Conservation (phyloP, 2,329 filamentous ascomycete genomes). For the Geoglossum cookeanum region DNA sequence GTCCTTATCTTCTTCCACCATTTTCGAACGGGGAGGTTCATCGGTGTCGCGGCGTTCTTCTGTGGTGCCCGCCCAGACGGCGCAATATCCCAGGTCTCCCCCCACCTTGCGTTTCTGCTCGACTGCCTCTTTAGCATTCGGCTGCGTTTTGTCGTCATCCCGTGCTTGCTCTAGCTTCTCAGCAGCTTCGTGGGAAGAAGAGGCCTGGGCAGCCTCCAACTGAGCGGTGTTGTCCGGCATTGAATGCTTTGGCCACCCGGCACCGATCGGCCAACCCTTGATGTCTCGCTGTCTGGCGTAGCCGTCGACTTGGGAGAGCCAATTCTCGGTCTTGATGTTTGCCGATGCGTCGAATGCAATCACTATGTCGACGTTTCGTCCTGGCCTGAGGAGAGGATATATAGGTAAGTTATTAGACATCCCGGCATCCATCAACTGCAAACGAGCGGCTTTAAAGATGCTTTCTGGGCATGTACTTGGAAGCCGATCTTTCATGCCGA, state of each 20-base stretch:
- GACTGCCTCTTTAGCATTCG: constrained; percentile 9
- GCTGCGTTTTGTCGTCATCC: constrained; percentile 16
- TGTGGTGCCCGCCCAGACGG: constrained; percentile 79
- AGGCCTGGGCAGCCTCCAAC: constrained; percentile 47
- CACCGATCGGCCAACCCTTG: constrained; percentile 83
- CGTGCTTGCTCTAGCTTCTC: constrained; percentile 24
- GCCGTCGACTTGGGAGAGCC: constrained; percentile 84
- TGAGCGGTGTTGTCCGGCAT: constrained; percentile 32
- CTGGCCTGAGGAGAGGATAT: constrained; percentile 78
- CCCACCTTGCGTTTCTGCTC: constrained; percentile 12
- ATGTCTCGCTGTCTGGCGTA: constrained; percentile 80
- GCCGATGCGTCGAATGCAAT: constrained; percentile 90
- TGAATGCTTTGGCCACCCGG: constrained; percentile 62
- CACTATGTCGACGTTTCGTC: constrained; percentile 72
- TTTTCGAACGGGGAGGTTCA: constrained; percentile 34
- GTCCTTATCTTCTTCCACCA: constrained; percentile 42
- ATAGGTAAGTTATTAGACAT: constrained; percentile 98
- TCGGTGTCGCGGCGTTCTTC: constrained; percentile 44
- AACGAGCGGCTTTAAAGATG: constrained; percentile 48
- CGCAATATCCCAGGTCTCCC: constrained; percentile 68
- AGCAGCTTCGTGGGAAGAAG: constrained; percentile 38
- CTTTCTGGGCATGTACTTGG: constrained; percentile 60
- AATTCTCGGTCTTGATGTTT: constrained; percentile 86
- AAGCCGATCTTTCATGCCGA: constrained; percentile 59
- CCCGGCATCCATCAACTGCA: constrained; percentile 61